Evolutionary conservation across 352 stramenopile species (phyloP).

Genomic region (Phytophthora europaea): DNA sequence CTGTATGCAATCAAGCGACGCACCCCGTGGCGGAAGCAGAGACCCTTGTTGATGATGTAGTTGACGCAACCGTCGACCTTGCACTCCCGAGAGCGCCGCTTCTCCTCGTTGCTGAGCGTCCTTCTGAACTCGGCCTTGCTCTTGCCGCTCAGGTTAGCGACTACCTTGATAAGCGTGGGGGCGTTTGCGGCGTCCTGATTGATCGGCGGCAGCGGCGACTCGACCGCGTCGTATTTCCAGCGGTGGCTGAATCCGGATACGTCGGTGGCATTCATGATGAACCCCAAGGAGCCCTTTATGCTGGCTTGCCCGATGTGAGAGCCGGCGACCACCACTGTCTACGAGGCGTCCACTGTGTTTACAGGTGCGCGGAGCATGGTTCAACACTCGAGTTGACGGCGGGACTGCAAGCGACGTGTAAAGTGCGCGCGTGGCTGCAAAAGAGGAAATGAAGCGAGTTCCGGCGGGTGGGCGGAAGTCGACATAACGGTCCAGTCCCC

Average conservation of each 20-base stretch:
- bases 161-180: not conserved
- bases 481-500: slow-evolving; percentile 6
- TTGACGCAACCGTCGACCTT: slow-evolving; percentile 47
- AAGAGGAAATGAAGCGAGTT: not conserved
- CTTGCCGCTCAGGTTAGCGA: slow-evolving; percentile 1
- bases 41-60: slow-evolving; percentile 55
- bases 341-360: slow-evolving; percentile 3
- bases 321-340: not conserved
- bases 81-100: slow-evolving; percentile 42
- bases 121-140: slow-evolving; percentile 19
- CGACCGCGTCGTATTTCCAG: slow-evolving; percentile 6
- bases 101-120: slow-evolving; percentile 28
- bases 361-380: slow-evolving; percentile 10
- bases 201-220: not conserved
- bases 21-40: slow-evolving; percentile 56
- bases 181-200: slow-evolving; percentile 1
- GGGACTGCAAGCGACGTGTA: not conserved
- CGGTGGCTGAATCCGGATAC: slow-evolving; percentile 1
- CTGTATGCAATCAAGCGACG: not conserved
- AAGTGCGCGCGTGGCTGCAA: not conserved
- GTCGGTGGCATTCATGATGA: slow-evolving; percentile 28
- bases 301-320: not conserved
- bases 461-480: not conserved
- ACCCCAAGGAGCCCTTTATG: slow-evolving; percentile 16
- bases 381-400: not conserved